These are phyloP conservation scores for Phytophthora citrophthora DNA, from an alignment of 352 stramenopile genomes.

Conservation along the genomic window DNA sequence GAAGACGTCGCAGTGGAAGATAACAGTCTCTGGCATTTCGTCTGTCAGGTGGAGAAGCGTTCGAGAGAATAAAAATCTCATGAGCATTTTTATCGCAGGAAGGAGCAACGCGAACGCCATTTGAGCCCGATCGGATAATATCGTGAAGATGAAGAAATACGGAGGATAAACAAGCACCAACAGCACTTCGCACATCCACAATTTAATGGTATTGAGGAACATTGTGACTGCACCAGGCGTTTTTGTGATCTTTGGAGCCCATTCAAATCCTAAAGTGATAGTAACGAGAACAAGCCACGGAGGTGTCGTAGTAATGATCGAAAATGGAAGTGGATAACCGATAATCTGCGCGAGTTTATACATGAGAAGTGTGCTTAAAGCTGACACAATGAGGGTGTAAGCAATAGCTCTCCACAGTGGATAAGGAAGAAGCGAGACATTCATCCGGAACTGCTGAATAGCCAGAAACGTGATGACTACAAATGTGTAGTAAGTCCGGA, in stretches of 20 bases:
- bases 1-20: conserved; percentile 14
- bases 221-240: conserved; percentile 4
- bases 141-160: conserved; percentile 2
- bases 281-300: conserved; percentile 5
- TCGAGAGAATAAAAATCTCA: neutral
- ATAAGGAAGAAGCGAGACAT: conserved; percentile 14
- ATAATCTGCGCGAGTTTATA: neutral
- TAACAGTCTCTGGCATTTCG: conserved; percentile 1
- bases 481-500: conserved; percentile 24
- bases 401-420: conserved; percentile 7
- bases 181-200: conserved; percentile 15
- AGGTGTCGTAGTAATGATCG: conserved; percentile 11
- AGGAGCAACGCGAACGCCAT: neutral
- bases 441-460: conserved; percentile 15
- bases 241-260: conserved; percentile 7
- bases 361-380: conserved; percentile 2
- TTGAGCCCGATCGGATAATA: neutral
- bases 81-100: neutral
- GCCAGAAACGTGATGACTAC: conserved; percentile 23
- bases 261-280: conserved; percentile 8
- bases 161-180: conserved; percentile 5
- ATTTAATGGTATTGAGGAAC: conserved; percentile 12
- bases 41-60: conserved; percentile 7
- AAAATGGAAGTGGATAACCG: conserved; percentile 27
- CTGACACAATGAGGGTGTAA: conserved; percentile 7